Percentiles rank a stretch among this genome's conserved stretches.
Conservation (phyloP, 192 early-diverging fungal genomes). For the Backusella mclennaniae region DNA sequence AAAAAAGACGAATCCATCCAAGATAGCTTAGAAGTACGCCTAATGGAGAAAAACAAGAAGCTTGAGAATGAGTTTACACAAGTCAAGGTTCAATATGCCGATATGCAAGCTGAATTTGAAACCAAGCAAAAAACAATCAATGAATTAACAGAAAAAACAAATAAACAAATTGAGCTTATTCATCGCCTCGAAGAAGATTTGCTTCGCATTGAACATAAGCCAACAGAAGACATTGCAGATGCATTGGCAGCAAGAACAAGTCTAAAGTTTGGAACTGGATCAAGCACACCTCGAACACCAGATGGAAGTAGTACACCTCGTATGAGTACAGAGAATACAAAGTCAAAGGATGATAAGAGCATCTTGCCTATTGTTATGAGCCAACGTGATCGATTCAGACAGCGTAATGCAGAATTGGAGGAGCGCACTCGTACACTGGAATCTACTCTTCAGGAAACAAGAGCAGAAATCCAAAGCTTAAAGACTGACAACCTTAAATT, state of each 20-base stretch:
- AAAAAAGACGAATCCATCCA: constrained; percentile 40
- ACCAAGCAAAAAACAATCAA: constrained; percentile 29
- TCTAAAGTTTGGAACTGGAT: not conserved
- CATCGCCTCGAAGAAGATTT: constrained; percentile 57
- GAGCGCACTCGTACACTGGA: constrained; percentile 58
- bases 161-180: constrained; percentile 47
- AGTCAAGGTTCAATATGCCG: constrained; percentile 45
- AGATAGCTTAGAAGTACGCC: constrained; percentile 70
- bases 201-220: constrained; percentile 35
- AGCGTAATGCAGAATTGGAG: constrained; percentile 84
- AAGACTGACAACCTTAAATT: constrained; percentile 85
- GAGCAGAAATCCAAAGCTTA: constrained; percentile 61
- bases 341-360: constrained; percentile 33
- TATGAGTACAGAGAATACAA: not conserved
- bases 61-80: constrained; percentile 71
- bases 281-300: constrained; percentile 1
- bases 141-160: constrained; percentile 33
- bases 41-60: constrained; percentile 82
- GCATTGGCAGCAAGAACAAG: not conserved
- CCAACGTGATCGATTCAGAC: constrained; percentile 88
- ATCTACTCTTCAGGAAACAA: constrained; percentile 54
- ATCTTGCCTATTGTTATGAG: constrained; percentile 86
- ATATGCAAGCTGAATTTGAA: constrained; percentile 34
- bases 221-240: constrained; percentile 10
- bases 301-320: constrained; percentile 4